Conservation (phyloP, 306 rosid genomes). For the Mimosa bimucronata region DNA sequence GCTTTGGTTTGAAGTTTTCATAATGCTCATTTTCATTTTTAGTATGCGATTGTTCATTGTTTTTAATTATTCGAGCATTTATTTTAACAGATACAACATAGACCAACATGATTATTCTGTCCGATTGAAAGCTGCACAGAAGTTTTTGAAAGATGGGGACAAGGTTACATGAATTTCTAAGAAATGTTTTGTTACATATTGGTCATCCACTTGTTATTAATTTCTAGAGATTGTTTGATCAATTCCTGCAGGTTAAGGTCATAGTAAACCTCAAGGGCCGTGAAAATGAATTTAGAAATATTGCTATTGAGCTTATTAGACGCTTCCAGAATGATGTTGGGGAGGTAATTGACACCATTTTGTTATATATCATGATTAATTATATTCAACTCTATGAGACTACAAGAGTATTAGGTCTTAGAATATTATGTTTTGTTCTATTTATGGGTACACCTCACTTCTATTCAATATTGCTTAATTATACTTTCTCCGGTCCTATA, state of each 20-base stretch:
- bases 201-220: constrained; percentile 10
- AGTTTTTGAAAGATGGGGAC: constrained; percentile 92
- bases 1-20: constrained; percentile 19
- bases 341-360: constrained; percentile 63
- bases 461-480: constrained; percentile 10
- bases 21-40: constrained; percentile 1
- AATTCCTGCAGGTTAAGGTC: constrained; percentile 78
- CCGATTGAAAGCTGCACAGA: constrained; percentile 94
- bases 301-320: constrained; percentile 82
- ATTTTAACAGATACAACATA: constrained; percentile 78
- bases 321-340: constrained; percentile 92
- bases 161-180: constrained; percentile 60
- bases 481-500: not conserved
- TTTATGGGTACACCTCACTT: not conserved
- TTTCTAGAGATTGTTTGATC: constrained; percentile 37
- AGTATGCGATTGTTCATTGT: constrained; percentile 18
- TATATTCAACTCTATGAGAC: not conserved
- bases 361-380: constrained; percentile 18
- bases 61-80: constrained; percentile 19
- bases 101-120: constrained; percentile 97
- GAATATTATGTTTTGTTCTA: not conserved
- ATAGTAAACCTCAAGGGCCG: constrained; percentile 97
- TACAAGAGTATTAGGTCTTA: not conserved
- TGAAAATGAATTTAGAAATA: constrained; percentile 91
- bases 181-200: not conserved